Conservation (phyloP, 805 yeast species). For the Metschnikowia lunata region DNA sequence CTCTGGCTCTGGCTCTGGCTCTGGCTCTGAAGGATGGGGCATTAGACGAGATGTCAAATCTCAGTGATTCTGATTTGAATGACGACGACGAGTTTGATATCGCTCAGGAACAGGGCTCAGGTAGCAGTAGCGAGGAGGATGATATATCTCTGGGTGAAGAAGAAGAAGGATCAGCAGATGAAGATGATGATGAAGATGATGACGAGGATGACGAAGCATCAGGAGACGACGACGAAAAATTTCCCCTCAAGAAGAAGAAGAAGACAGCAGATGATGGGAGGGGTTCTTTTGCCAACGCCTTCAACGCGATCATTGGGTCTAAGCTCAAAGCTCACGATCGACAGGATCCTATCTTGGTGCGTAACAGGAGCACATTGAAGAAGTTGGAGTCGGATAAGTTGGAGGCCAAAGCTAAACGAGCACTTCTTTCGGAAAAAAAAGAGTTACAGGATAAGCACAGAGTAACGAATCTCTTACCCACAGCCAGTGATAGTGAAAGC, state of each 20-base stretch:
- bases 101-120: constrained; percentile 12
- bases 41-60: constrained; percentile 1
- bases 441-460: constrained; percentile 62
- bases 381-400: constrained; percentile 76
- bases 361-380: constrained; percentile 66
- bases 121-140: constrained; percentile 10
- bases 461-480: constrained; percentile 62
- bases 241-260: constrained; percentile 51
- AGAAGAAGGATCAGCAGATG: constrained; percentile 9
- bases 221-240: constrained; percentile 17
- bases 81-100: constrained; percentile 27
- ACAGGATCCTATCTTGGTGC: constrained; percentile 83
- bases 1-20: no score
- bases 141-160: constrained; percentile 8
- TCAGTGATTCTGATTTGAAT: constrained; percentile 19
- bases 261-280: constrained; percentile 66
- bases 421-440: constrained; percentile 67
- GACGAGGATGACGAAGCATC: constrained; percentile 10
- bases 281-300: constrained; percentile 73
- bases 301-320: constrained; percentile 78
- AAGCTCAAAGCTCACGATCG: constrained; percentile 85
- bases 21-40: background rate
- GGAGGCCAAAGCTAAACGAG: constrained; percentile 77
- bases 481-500: constrained; percentile 50
- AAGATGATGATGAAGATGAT: constrained; percentile 9